A percentile compares a stretch with the other conserved stretches of the same genome.
Evolutionary conservation across 1,284 basidiomycete species (phyloP).

Genomic region (Cystobasidiaceae sp.): DNA sequence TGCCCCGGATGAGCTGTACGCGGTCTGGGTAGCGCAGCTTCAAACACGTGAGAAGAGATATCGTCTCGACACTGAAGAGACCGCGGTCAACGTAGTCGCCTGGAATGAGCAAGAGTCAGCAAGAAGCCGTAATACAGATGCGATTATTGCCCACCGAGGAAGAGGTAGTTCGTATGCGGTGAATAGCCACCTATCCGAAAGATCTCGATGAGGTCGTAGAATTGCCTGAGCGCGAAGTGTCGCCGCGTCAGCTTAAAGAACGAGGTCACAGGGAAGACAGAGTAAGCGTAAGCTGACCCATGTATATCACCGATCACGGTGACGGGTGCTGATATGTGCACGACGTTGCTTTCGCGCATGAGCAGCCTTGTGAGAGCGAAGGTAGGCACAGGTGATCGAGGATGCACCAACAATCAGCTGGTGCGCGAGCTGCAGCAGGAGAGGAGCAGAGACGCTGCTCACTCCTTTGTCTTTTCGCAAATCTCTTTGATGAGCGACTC

Average conservation of each 20-base stretch:
- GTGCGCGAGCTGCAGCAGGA: not conserved
- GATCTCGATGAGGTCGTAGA: conserved; percentile 98
- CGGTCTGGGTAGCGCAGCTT: conserved; percentile 96
- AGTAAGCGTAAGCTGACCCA: conserved; percentile 60
- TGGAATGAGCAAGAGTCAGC: not conserved
- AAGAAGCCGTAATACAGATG: not conserved
- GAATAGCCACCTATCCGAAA: conserved; percentile 97
- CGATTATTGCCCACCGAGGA: conserved; percentile 53
- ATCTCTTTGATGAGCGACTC: conserved; percentile 89
- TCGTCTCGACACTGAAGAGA: conserved; percentile 96
- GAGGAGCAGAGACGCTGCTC: not conserved
- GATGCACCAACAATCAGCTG: not conserved
- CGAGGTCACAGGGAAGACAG: not conserved
- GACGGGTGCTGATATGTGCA: conserved; percentile 95
- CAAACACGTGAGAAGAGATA: conserved; percentile 91
- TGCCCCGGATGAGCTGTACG: conserved; percentile 94
- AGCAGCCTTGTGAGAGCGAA: conserved; percentile 56
- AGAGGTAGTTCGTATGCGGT: conserved; percentile 95
- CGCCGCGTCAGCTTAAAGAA: too few relatives aligned
- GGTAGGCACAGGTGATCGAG: not conserved
- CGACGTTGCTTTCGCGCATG: conserved; percentile 98
- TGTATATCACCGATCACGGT: conserved; percentile 99
- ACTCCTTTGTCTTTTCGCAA: conserved; percentile 95
- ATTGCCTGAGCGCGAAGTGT: too few relatives aligned
- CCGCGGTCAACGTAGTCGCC: conserved; percentile 98